Conservation (phyloP, 441 rosid species). For the Heliophila coronopifolia region DNA sequence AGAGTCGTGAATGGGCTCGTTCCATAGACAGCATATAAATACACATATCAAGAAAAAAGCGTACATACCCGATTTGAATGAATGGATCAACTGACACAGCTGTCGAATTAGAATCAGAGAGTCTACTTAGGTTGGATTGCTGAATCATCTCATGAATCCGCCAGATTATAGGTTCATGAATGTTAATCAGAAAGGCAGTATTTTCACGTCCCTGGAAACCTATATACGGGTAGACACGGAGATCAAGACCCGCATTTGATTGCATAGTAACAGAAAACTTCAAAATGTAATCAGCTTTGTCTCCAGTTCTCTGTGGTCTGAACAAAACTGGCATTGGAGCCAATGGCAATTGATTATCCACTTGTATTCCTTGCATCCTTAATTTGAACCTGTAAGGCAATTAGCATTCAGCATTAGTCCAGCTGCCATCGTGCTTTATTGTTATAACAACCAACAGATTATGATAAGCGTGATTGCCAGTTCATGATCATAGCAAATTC, state of each 20-base stretch:
- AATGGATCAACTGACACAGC: slow-evolving; percentile 96
- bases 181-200: slow-evolving; percentile 72
- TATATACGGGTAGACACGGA: slow-evolving; percentile 77
- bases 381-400: slow-evolving; percentile 61
- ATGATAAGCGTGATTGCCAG: slow-evolving; percentile 1
- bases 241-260: slow-evolving; percentile 77
- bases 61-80: slow-evolving; percentile 80
- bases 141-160: slow-evolving; percentile 97
- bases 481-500: slow-evolving; percentile 15
- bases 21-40: neutral
- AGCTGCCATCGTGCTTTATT: neutral
- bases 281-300: slow-evolving; percentile 60
- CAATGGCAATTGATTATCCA: slow-evolving; percentile 94
- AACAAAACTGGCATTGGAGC: slow-evolving; percentile 94
- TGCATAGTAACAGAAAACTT: slow-evolving; percentile 76
- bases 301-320: slow-evolving; percentile 78
- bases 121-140: slow-evolving; percentile 72
- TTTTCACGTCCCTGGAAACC: slow-evolving; percentile 85
- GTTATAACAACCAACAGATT: slow-evolving; percentile 1
- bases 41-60: neutral
- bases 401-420: slow-evolving; percentile 9
- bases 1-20: slow-evolving; percentile 1
- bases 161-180: slow-evolving; percentile 98
- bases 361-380: slow-evolving; percentile 79
- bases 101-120: slow-evolving; percentile 53